phyloP scores from a whole-genome alignment of 2,329 filamentous ascomycete species.

The Calycina herbarum region DNA sequence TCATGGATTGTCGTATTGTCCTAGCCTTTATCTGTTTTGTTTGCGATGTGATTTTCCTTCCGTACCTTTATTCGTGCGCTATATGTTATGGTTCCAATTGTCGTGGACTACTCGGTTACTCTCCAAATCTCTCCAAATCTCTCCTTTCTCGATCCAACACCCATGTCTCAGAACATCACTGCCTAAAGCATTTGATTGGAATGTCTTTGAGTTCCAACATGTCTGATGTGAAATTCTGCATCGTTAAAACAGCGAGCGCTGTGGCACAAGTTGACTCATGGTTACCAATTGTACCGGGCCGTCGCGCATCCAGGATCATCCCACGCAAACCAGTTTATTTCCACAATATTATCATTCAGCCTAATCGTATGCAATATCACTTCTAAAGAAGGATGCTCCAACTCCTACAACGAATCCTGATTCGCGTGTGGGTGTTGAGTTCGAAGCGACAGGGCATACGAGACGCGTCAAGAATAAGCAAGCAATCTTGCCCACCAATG shows the following conservation, averaged over 20 bases:
- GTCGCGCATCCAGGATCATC: background rate
- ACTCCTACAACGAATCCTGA: background rate
- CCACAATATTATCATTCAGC: background rate
- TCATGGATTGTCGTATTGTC: too few relatives aligned
- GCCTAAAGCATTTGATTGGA: too few relatives aligned
- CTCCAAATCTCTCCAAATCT: too few relatives aligned
- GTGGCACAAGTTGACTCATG: background rate
- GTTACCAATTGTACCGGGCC: background rate
- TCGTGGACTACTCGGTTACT: too few relatives aligned
- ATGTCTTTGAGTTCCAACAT: background rate
- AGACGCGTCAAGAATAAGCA: background rate
- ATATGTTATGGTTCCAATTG: too few relatives aligned
- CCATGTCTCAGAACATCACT: too few relatives aligned
- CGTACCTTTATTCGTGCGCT: too few relatives aligned
- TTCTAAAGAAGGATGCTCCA: background rate
- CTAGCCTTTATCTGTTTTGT: too few relatives aligned
- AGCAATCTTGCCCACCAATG: background rate
- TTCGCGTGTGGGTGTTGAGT: background rate
- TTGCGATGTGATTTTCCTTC: too few relatives aligned
- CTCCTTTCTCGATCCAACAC: too few relatives aligned
- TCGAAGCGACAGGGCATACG: background rate
- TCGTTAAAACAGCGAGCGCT: background rate
- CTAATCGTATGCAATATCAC: background rate
- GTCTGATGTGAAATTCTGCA: background rate
- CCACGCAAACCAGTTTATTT: background rate